These are phyloP conservation scores for Xylaria telfairii DNA, from an alignment of 495 filamentous ascomycete species.

Conservation along the genomic window DNA sequence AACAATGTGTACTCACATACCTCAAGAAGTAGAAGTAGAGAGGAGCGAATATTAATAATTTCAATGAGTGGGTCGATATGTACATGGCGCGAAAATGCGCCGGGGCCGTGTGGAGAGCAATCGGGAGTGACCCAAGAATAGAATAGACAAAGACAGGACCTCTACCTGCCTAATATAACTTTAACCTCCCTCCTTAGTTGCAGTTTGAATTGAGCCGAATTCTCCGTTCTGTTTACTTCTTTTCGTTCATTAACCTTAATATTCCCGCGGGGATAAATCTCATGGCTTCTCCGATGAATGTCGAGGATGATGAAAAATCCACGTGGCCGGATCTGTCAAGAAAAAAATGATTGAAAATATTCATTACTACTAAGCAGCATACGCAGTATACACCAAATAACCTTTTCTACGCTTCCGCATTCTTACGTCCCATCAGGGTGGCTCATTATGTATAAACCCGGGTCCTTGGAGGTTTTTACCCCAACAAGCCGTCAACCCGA, in stretches of 20 bases:
- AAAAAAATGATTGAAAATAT: background rate
- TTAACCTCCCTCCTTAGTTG: background rate
- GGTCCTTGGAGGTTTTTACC: background rate
- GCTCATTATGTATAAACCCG: background rate
- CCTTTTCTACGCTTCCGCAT: background rate
- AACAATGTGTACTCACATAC: no score
- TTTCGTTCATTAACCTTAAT: background rate
- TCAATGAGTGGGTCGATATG: background rate
- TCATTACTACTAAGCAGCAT: conserved; percentile 5
- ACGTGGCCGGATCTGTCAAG: background rate
- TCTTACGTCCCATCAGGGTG: background rate
- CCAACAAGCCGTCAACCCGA: background rate
- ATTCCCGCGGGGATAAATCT: background rate
- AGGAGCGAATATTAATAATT: background rate
- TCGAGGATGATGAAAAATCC: background rate
- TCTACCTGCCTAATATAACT: background rate
- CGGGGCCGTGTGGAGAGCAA: background rate
- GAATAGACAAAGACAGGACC: no score
- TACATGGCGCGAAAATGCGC: background rate
- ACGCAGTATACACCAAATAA: background rate
- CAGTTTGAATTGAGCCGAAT: background rate
- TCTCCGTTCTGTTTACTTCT: background rate
- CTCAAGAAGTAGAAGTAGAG: no score
- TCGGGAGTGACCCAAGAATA: background rate
- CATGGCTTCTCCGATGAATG: background rate